phyloP scores from a whole-genome alignment of 2,329 filamentous ascomycete species.

The Trichoderma harzianum region DNA sequence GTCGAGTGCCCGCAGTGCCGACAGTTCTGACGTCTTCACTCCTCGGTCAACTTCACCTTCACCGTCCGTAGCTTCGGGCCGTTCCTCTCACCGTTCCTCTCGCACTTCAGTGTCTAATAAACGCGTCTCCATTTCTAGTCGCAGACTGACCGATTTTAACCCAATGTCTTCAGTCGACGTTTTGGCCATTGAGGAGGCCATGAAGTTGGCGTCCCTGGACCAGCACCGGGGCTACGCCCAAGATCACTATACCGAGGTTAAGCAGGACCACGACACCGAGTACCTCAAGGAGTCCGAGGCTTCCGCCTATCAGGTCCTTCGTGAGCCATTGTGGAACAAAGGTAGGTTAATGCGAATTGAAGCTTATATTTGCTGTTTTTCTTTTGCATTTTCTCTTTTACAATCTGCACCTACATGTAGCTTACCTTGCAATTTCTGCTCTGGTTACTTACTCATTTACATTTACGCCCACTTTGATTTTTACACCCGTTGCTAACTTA shows the following conservation, averaged over 20 bases:
- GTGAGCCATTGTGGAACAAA: conserved; percentile 64
- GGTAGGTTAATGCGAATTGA: conserved; percentile 38
- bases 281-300: conserved; percentile 52
- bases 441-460: background rate
- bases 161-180: conserved; percentile 57
- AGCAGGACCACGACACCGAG: conserved; percentile 52
- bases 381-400: background rate
- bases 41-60: conserved; percentile 53
- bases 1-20: conserved; percentile 34
- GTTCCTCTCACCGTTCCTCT: conserved; percentile 48
- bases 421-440: background rate
- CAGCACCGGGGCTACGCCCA: conserved; percentile 59
- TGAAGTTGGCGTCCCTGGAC: conserved; percentile 59
- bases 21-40: conserved; percentile 51
- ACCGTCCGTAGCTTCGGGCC: conserved; percentile 44
- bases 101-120: conserved; percentile 51
- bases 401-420: background rate
- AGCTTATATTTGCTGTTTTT: background rate
- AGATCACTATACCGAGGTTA: conserved; percentile 53
- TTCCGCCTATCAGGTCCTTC: conserved; percentile 58
- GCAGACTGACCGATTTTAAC: conserved; percentile 51
- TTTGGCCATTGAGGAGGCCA: conserved; percentile 53
- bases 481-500: background rate
- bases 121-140: conserved; percentile 48
- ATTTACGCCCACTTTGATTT: background rate